Percentiles rank a stretch among this genome's conserved stretches.
phyloP scores from a whole-genome alignment of 148 eudicot genomes.

The Rhododendron williamsianum region DNA sequence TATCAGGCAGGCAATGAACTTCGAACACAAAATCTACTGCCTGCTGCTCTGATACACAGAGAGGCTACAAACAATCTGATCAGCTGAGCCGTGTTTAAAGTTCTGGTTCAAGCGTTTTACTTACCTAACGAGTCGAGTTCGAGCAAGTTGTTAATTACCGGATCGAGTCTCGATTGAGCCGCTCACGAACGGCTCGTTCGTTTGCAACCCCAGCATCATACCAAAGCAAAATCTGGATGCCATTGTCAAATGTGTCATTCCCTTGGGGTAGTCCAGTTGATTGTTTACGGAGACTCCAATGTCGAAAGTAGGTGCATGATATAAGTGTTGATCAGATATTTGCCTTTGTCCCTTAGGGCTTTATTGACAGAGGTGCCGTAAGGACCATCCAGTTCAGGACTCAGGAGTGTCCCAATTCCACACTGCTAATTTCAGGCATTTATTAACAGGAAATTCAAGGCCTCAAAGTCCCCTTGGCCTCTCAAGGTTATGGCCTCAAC shows the following conservation, averaged over 20 bases:
- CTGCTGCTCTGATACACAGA: no score
- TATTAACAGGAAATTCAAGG: background rate
- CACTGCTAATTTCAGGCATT: background rate
- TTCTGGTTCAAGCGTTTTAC: background rate
- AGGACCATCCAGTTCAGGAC: background rate
- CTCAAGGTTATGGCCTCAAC: background rate
- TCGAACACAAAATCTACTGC: no score
- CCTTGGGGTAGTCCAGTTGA: background rate
- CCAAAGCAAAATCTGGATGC: background rate
- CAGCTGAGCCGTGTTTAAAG: background rate
- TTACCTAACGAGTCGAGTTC: background rate
- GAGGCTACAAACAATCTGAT: no score
- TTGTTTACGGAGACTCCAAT: background rate
- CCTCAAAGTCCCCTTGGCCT: background rate
- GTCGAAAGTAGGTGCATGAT: background rate
- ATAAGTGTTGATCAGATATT: background rate
- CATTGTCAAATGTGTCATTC: background rate
- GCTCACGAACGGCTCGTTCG: background rate
- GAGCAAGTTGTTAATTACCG: background rate
- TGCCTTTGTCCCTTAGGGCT: background rate
- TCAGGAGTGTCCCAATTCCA: background rate
- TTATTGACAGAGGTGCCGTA: no score
- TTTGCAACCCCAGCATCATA: background rate
- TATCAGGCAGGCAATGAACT: no score
- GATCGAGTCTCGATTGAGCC: background rate